Evolutionary conservation across 2,329 filamentous ascomycete species (phyloP).

Genomic region (Akanthomyces dipterigenus): DNA sequence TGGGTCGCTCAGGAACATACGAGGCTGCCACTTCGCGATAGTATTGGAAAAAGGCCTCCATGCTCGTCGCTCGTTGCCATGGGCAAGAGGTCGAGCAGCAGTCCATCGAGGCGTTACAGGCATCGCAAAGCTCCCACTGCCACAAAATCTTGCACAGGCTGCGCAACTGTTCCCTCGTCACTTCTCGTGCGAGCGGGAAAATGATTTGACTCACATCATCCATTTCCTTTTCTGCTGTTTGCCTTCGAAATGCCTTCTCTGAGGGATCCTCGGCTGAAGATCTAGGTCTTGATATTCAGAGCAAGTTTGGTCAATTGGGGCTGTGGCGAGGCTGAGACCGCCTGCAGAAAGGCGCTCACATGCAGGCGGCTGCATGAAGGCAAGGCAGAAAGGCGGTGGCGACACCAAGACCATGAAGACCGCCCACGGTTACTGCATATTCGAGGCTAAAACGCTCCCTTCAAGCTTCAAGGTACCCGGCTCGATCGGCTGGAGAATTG

Average conservation of each 20-base stretch:
- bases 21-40: conserved; percentile 5
- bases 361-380: not conserved
- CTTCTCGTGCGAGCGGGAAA: not conserved
- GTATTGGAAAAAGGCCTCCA: conserved; percentile 10
- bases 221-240: not conserved
- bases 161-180: not conserved
- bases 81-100: not conserved
- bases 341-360: not conserved
- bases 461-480: not conserved
- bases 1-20: conserved; percentile 1
- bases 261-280: too few species aligned
- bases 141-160: not conserved
- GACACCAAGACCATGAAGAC: not conserved
- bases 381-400: not conserved
- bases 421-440: not conserved
- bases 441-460: not conserved
- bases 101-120: not conserved
- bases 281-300: not conserved
- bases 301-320: not conserved
- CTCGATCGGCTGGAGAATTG: too few species aligned
- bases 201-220: not conserved
- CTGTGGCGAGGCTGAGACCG: not conserved
- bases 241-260: not conserved
- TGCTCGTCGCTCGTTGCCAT: not conserved
- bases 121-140: conserved; percentile 4